These are phyloP conservation scores for Pogostemon cablin DNA, from an alignment of 257 asterid species.

Conservation along the genomic window DNA sequence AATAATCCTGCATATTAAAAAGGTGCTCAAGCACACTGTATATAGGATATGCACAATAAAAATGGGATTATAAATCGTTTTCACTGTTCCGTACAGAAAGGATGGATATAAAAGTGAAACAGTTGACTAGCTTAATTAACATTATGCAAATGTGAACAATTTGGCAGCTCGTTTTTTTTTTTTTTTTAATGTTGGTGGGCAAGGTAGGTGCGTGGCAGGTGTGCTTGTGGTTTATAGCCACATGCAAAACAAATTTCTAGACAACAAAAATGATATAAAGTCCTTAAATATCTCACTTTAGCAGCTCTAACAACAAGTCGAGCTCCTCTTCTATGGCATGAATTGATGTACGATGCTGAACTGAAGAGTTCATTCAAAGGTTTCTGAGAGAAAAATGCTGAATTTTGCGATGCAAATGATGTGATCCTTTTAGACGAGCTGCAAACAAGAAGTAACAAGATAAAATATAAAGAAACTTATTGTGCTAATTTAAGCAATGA, in stretches of 20 bases:
- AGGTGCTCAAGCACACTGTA: conserved; percentile 13
- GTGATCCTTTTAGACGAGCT: conserved; percentile 64
- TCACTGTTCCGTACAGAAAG: not conserved
- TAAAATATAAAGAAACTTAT: not conserved
- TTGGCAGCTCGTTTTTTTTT: not conserved
- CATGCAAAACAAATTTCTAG: not conserved
- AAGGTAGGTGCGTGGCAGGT: not conserved
- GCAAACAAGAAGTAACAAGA: conserved; percentile 40
- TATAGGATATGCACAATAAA: conserved; percentile 12
- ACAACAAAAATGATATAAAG: conserved; percentile 4
- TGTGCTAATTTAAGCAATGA: not conserved
- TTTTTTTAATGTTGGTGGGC: not conserved
- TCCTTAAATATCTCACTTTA: conserved; percentile 51
- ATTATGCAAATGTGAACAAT: no score
- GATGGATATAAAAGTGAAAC: not conserved
- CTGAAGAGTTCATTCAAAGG: conserved; percentile 54
- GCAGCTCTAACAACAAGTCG: conserved; percentile 82
- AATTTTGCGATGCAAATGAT: conserved; percentile 61
- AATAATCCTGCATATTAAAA: conserved; percentile 68
- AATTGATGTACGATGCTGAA: conserved; percentile 43
- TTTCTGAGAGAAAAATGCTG: conserved; percentile 57
- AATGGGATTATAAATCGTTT: conserved; percentile 3
- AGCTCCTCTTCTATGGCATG: conserved; percentile 59
- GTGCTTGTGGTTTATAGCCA: not conserved
- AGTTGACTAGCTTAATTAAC: not conserved